Evolutionary conservation across 106 monocot species (phyloP).

Genomic region (Dendrobium chrysotoxum): DNA sequence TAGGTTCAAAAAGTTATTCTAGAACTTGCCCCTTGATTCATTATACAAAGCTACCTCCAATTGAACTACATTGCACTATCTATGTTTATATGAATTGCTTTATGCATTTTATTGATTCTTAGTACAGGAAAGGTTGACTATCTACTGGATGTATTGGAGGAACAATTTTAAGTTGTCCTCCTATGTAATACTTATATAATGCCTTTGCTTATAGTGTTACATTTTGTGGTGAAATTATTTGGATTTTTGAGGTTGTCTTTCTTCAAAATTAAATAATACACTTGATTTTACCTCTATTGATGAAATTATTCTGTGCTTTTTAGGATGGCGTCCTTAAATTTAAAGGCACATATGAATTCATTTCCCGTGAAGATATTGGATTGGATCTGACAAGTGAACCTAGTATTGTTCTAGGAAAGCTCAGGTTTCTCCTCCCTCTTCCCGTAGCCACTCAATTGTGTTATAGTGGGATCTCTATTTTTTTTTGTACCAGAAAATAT

Average conservation of each 20-base stretch:
- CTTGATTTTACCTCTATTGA: not conserved
- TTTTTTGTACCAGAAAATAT: not conserved
- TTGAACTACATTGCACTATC: too few species aligned
- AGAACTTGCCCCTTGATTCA: too few species aligned
- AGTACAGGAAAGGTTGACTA: not conserved
- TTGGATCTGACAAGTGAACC: constrained; percentile 2
- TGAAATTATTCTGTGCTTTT: not conserved
- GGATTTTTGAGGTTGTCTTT: not conserved
- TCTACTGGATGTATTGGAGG: not conserved
- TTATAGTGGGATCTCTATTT: not conserved
- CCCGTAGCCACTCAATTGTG: not conserved
- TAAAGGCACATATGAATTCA: constrained; percentile 22
- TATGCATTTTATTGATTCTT: not conserved
- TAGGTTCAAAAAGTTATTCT: too few species aligned
- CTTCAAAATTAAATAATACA: not conserved
- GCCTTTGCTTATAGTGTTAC: not conserved
- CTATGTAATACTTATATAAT: not conserved
- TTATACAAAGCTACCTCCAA: too few species aligned
- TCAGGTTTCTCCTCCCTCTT: constrained; percentile 10
- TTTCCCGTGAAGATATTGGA: constrained; percentile 26
- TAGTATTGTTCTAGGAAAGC: constrained; percentile 20
- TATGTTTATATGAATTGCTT: too few species aligned
- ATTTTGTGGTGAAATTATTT: too few species aligned
- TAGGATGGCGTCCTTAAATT: constrained; percentile 25
- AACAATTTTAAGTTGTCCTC: not conserved